Percentiles rank a stretch among this genome's conserved stretches.
These are phyloP conservation scores for Ophiocordyceps camponoti-leonardi DNA, from an alignment of 2,329 filamentous ascomycete species.

Conservation along the genomic window DNA sequence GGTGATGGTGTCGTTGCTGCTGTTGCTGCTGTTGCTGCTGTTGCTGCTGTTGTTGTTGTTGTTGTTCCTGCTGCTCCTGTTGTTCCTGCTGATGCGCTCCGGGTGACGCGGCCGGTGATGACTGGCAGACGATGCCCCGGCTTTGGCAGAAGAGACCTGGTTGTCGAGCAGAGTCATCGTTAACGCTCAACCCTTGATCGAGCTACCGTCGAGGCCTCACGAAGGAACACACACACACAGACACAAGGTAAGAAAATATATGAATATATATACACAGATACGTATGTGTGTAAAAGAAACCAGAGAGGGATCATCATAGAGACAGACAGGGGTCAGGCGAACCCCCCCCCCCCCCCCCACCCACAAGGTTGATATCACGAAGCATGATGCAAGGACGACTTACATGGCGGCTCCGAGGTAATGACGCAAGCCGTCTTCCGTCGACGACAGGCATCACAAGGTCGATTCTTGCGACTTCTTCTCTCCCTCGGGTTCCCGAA, in stretches of 20 bases:
- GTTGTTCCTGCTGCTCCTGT: background rate
- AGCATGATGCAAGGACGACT: conserved; percentile 4
- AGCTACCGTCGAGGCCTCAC: background rate
- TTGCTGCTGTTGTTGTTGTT: background rate
- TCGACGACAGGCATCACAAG: conserved; percentile 25
- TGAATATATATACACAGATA: no score
- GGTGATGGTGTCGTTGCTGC: background rate
- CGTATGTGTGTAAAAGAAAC: no score
- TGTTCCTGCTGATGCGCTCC: background rate
- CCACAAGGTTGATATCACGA: no score
- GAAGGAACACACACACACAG: background rate
- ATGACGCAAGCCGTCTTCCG: conserved; percentile 31
- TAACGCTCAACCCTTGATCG: background rate
- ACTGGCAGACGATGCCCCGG: conserved; percentile 15
- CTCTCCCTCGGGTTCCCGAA: conserved; percentile 21
- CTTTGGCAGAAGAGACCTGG: conserved; percentile 17
- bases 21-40: background rate
- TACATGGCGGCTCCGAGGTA: conserved; percentile 24
- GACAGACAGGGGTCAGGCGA: no score
- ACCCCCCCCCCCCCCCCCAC: no score
- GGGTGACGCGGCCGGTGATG: conserved; percentile 6
- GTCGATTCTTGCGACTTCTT: conserved; percentile 26
- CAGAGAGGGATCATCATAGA: no score
- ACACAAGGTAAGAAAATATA: no score
- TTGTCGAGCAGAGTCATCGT: background rate